These are phyloP conservation scores for Penicillium sp. DNA, from an alignment of 2,329 filamentous ascomycete genomes.

Conservation along the genomic window DNA sequence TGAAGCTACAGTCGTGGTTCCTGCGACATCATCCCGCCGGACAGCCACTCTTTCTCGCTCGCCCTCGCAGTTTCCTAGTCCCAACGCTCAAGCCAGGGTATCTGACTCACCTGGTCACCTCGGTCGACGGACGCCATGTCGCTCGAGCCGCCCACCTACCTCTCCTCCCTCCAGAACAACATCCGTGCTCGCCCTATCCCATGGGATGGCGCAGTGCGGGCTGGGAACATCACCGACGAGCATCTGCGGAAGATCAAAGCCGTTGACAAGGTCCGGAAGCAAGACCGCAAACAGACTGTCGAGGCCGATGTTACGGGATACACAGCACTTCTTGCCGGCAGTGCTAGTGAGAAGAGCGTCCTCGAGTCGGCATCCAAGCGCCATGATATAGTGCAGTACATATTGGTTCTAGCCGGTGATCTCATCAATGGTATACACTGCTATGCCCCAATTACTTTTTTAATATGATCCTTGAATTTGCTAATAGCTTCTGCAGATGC, in stretches of 20 bases:
- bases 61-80: background rate
- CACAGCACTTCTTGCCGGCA: slow-evolving; percentile 72
- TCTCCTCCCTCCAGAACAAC: slow-evolving; percentile 88
- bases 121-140: slow-evolving; percentile 60
- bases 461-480: background rate
- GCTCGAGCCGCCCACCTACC: slow-evolving; percentile 84
- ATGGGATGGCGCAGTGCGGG: slow-evolving; percentile 93
- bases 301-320: slow-evolving; percentile 78
- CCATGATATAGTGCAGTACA: slow-evolving; percentile 89
- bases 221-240: slow-evolving; percentile 87
- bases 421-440: slow-evolving; percentile 68
- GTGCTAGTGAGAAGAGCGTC: slow-evolving; percentile 63
- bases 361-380: slow-evolving; percentile 82
- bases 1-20: slow-evolving; percentile 5
- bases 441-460: background rate
- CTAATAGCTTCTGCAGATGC: slow-evolving; percentile 56
- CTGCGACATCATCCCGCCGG: slow-evolving; percentile 10
- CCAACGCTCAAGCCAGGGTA: background rate
- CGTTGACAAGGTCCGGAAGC: slow-evolving; percentile 92
- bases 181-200: slow-evolving; percentile 93
- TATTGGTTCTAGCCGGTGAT: slow-evolving; percentile 83
- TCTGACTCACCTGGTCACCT: background rate
- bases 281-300: slow-evolving; percentile 78
- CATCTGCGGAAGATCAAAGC: slow-evolving; percentile 95
- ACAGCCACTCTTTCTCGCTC: slow-evolving; percentile 1